Percentiles rank a stretch among this genome's conserved stretches.
Conservation (phyloP, 1,139 yeast genomes). For the Sugiyamaella castrensis region DNA sequence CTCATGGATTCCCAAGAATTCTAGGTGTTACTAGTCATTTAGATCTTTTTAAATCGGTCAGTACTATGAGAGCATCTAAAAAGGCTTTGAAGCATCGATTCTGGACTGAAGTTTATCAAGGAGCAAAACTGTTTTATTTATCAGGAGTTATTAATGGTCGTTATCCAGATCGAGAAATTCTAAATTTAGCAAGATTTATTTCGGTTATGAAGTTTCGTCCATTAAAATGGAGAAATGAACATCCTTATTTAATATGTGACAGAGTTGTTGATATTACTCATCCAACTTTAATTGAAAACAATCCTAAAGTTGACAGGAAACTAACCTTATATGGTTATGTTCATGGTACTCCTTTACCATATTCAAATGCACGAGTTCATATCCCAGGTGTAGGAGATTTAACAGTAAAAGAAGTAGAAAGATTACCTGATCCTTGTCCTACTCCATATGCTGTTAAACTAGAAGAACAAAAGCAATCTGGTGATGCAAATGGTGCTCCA, state of each 20-base stretch:
- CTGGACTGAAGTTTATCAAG: conserved; percentile 99
- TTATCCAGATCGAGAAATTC: conserved; percentile 94
- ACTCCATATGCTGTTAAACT: conserved; percentile 90
- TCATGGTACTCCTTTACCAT: conserved; percentile 86
- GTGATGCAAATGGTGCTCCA: conserved; percentile 34
- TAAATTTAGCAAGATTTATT: conserved; percentile 86
- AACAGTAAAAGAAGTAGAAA: conserved; percentile 70
- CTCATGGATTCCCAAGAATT: conserved; percentile 98
- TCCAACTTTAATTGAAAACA: conserved; percentile 73
- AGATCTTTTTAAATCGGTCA: conserved; percentile 86
- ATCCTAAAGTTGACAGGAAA: conserved; percentile 82
- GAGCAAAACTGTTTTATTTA: conserved; percentile 91
- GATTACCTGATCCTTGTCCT: conserved; percentile 97
- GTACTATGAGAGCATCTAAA: conserved; percentile 87
- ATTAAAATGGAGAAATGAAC: conserved; percentile 97
- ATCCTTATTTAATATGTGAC: conserved; percentile 89
- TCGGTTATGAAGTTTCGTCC: conserved; percentile 98
- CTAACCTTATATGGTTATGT: conserved; percentile 91
- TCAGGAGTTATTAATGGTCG: conserved; percentile 97
- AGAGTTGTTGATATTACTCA: conserved; percentile 94
- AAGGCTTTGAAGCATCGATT: conserved; percentile 89
- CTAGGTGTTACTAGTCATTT: conserved; percentile 94
- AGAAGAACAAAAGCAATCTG: conserved; percentile 75
- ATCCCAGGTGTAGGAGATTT: conserved; percentile 96
- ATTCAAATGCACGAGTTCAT: conserved; percentile 75